These are phyloP conservation scores for Crucibulum laeve DNA, from an alignment of 768 basidiomycete genomes.

Conservation along the genomic window DNA sequence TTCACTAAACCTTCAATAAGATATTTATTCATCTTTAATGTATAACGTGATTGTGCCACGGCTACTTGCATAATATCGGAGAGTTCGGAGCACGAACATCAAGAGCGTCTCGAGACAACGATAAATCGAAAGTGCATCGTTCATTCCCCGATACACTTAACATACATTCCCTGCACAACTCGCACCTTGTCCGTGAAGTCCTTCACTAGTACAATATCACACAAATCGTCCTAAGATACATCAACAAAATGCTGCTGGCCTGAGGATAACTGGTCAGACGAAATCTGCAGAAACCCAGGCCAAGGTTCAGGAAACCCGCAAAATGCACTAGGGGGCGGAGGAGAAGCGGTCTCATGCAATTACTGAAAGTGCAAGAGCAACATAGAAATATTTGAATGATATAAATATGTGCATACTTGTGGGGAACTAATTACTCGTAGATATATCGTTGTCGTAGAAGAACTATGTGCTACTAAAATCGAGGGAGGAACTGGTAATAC, in stretches of 20 bases:
- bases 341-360: background rate
- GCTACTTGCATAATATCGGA: no score
- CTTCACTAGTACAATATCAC: slow-evolving; percentile 12
- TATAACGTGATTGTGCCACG: no score
- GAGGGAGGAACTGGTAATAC: no score
- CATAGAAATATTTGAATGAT: no score
- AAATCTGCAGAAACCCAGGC: slow-evolving; percentile 10
- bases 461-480: no score
- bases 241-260: slow-evolving; percentile 2
- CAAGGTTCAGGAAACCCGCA: slow-evolving; percentile 11
- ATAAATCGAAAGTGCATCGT: slow-evolving; percentile 4
- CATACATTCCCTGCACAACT: slow-evolving; percentile 24
- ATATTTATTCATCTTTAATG: no score
- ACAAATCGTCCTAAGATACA: slow-evolving; percentile 1
- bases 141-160: slow-evolving; percentile 18
- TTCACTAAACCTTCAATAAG: no score
- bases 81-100: no score
- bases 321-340: slow-evolving; percentile 4
- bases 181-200: slow-evolving; percentile 16
- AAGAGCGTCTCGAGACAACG: slow-evolving; percentile 3
- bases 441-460: no score
- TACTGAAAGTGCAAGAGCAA: no score
- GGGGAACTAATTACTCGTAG: no score
- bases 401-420: no score
- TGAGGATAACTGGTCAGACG: slow-evolving; percentile 7